These are phyloP conservation scores for Trypanosoma scelopori DNA, from an alignment of 208 protist genomes.

Conservation along the genomic window DNA sequence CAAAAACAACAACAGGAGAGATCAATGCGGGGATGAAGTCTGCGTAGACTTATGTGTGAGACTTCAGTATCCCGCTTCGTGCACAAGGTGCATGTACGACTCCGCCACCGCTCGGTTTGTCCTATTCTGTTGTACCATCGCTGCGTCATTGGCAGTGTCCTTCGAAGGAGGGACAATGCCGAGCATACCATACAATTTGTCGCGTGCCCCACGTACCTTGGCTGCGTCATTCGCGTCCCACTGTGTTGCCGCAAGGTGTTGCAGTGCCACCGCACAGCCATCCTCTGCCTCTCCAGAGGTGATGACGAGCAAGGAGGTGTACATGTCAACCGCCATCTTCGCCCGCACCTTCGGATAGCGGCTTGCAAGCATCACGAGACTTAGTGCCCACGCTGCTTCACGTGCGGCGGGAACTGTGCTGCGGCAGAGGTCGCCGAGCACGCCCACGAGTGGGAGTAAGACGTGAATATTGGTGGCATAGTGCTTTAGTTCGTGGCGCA, in stretches of 20 bases:
- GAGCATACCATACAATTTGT: slow-evolving; percentile 79
- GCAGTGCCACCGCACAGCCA: slow-evolving; percentile 51
- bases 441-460: slow-evolving; percentile 67
- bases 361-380: slow-evolving; percentile 86
- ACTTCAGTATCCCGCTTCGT: slow-evolving; percentile 78
- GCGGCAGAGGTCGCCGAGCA: slow-evolving; percentile 70
- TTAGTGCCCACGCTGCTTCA: slow-evolving; percentile 54
- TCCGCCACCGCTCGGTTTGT: slow-evolving; percentile 45
- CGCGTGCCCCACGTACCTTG: slow-evolving; percentile 60
- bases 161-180: slow-evolving; percentile 29
- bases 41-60: not conserved
- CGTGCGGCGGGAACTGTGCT: slow-evolving; percentile 50
- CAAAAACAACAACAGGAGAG: not conserved
- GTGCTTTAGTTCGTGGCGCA: slow-evolving; percentile 71
- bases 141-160: slow-evolving; percentile 7
- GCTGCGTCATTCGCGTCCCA: slow-evolving; percentile 80
- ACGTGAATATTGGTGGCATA: slow-evolving; percentile 73
- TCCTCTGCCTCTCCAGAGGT: slow-evolving; percentile 34
- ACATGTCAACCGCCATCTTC: slow-evolving; percentile 79
- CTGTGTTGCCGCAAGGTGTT: slow-evolving; percentile 53
- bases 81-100: slow-evolving; percentile 79
- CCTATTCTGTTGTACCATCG: slow-evolving; percentile 13
- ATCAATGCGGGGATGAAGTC: not conserved
- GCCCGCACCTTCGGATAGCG: slow-evolving; percentile 92
- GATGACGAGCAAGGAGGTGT: slow-evolving; percentile 81